phyloP scores from a whole-genome alignment of 1,284 basidiomycete genomes.

The Neotropicomus parvogracilis region DNA sequence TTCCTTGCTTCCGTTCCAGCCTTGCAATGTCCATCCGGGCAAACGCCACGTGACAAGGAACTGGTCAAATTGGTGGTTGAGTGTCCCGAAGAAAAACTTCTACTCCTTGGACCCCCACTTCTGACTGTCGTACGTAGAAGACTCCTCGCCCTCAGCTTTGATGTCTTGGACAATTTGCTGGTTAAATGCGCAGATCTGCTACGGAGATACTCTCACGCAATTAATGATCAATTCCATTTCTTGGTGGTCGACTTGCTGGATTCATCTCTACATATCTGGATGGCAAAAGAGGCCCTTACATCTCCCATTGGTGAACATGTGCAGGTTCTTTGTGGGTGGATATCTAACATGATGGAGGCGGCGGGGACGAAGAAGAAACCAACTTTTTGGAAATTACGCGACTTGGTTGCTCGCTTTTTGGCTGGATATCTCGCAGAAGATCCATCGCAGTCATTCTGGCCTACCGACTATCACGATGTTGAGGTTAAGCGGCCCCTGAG shows the following conservation, averaged over 20 bases:
- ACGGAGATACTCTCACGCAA: conserved; percentile 52
- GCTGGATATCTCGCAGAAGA: conserved; percentile 63
- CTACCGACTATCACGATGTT: conserved; percentile 29
- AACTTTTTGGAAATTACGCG: conserved; percentile 66
- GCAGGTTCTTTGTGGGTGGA: conserved; percentile 49
- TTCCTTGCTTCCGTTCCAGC: conserved; percentile 58
- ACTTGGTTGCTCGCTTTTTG: conserved; percentile 63
- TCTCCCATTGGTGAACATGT: conserved; percentile 45
- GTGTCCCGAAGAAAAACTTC: conserved; percentile 51
- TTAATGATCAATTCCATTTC: conserved; percentile 53
- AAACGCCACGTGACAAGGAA: conserved; percentile 60
- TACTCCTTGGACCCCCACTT: conserved; percentile 55
- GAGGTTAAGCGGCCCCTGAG: conserved; percentile 41
- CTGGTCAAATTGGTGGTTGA: conserved; percentile 58
- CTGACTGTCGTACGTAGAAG: conserved; percentile 54
- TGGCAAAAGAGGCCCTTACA: conserved; percentile 35
- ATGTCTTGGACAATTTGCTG: conserved; percentile 53
- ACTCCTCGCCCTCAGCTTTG: conserved; percentile 50
- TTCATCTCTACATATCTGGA: conserved; percentile 66
- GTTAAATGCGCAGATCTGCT: conserved; percentile 54
- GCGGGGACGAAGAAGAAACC: conserved; percentile 39
- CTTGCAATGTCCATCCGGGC: conserved; percentile 53
- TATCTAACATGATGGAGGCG: conserved; percentile 43
- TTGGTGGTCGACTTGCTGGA: conserved; percentile 63
- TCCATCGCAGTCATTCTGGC: conserved; percentile 53